Evolutionary conservation across 2,329 filamentous ascomycete species (phyloP).

Genomic region (Endocalyx cinctus): DNA sequence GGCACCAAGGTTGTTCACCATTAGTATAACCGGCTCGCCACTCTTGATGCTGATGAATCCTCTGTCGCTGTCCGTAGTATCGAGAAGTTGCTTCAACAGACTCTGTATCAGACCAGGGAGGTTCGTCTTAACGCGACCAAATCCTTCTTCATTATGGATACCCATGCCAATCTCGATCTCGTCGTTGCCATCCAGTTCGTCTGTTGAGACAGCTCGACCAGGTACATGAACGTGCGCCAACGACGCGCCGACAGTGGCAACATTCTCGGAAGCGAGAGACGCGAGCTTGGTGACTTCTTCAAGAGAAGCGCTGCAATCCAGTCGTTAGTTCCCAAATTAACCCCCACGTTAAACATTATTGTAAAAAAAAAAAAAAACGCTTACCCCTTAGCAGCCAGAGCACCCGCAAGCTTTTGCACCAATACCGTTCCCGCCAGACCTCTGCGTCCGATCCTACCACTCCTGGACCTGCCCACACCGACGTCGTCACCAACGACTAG

Average conservation of each 20-base stretch:
- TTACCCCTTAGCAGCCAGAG: slow-evolving; percentile 71
- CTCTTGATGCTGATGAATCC: slow-evolving; percentile 61
- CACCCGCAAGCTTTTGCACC: slow-evolving; percentile 83
- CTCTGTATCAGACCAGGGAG: slow-evolving; percentile 52
- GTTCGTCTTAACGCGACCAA: slow-evolving; percentile 45
- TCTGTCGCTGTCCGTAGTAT: slow-evolving; percentile 62
- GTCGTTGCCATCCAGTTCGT: slow-evolving; percentile 49
- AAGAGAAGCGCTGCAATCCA: slow-evolving; percentile 58
- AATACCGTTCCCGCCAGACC: slow-evolving; percentile 90
- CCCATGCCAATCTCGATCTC: slow-evolving; percentile 71
- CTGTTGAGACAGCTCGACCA: slow-evolving; percentile 56
- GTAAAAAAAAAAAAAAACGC: no score
- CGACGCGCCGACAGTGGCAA: slow-evolving; percentile 81
- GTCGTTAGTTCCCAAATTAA: no score
- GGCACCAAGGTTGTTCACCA: slow-evolving; percentile 73
- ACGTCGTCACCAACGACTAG: slow-evolving; percentile 90
- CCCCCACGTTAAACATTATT: no score
- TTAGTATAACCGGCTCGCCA: slow-evolving; percentile 61
- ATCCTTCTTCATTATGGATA: slow-evolving; percentile 68
- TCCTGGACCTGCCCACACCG: slow-evolving; percentile 73
- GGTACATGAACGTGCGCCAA: slow-evolving; percentile 92
- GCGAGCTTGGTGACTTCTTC: slow-evolving; percentile 70
- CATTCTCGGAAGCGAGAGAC: slow-evolving; percentile 65
- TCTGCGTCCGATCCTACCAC: slow-evolving; percentile 86
- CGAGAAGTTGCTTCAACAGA: slow-evolving; percentile 68